A percentile compares a stretch with the other conserved stretches of the same genome.
These are phyloP conservation scores for Lepidium didymum DNA, from an alignment of 345 rosid genomes.

Conservation along the genomic window DNA sequence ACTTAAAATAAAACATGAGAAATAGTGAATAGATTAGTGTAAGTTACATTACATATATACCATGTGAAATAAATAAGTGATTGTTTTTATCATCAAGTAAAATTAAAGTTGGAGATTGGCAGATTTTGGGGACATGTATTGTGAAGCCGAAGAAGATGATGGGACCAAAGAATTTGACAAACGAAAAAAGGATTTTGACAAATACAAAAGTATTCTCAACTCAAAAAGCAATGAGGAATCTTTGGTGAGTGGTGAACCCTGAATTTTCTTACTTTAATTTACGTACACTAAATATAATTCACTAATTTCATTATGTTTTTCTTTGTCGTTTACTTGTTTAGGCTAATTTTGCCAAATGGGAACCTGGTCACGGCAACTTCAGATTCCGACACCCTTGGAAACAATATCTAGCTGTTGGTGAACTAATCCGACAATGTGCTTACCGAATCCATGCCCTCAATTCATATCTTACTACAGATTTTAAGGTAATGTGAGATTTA, in stretches of 20 bases:
- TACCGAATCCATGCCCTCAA: constrained; percentile 53
- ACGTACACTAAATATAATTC: neutral
- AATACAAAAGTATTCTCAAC: constrained; percentile 46
- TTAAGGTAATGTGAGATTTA: constrained; percentile 32
- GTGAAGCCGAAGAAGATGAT: constrained; percentile 20
- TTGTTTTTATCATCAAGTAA: neutral
- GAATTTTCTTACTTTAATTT: neutral
- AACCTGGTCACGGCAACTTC: constrained; percentile 73
- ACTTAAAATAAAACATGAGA: no score
- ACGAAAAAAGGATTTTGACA: constrained; percentile 33
- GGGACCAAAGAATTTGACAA: constrained; percentile 24
- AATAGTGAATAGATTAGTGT: neutral
- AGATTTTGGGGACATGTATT: constrained; percentile 60
- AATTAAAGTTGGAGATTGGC: constrained; percentile 6
- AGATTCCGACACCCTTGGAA: constrained; percentile 75
- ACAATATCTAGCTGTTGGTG: constrained; percentile 49
- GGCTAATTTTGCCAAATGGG: constrained; percentile 89
- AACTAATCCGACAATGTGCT: constrained; percentile 51
- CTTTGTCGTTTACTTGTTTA: constrained; percentile 13
- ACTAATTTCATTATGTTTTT: neutral
- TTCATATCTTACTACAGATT: constrained; percentile 37
- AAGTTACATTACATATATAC: neutral
- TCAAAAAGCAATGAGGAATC: constrained; percentile 63
- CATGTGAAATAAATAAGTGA: neutral
- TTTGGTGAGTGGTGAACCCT: constrained; percentile 43